Percentiles rank a stretch among this genome's conserved stretches.
Conservation (phyloP, 768 basidiomycete species). For the Coprinopsis sp. region DNA sequence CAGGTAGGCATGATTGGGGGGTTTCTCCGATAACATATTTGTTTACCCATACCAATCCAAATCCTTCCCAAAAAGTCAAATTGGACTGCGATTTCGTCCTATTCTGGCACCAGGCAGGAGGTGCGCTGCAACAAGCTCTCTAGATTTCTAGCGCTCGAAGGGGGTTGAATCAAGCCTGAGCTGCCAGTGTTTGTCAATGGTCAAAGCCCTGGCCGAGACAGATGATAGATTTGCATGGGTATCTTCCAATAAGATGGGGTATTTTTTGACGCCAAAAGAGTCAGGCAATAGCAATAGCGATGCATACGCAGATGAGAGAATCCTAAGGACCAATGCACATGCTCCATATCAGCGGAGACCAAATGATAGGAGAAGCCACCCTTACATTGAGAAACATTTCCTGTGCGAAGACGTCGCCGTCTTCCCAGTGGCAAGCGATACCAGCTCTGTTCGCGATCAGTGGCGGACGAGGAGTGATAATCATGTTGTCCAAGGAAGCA, state of each 20-base stretch:
- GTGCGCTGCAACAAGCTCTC: no score
- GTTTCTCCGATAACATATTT: no score
- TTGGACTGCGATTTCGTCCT: no score
- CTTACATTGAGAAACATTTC: constrained; percentile 78
- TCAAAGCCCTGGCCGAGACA: background rate
- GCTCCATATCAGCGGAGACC: constrained; percentile 7
- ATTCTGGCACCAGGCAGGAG: no score
- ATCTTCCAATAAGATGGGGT: constrained; percentile 18
- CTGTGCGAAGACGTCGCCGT: constrained; percentile 70
- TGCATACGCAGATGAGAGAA: constrained; percentile 49
- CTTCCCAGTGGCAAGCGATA: constrained; percentile 86
- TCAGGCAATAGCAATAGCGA: constrained; percentile 44
- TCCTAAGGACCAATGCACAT: constrained; percentile 46
- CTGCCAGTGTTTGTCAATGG: no score
- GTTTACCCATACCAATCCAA: no score
- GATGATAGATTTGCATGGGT: constrained; percentile 17
- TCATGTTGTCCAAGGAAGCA: constrained; percentile 11
- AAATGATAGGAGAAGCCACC: constrained; percentile 5
- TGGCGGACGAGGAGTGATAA: constrained; percentile 7
- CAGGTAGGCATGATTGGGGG: no score
- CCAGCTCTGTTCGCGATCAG: constrained; percentile 55
- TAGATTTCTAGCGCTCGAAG: no score
- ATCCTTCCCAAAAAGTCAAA: no score
- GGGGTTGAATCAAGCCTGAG: no score
- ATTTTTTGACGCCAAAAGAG: constrained; percentile 9